phyloP scores from a whole-genome alignment of 2,329 filamentous ascomycete species.

The Hymenoscyphus scutula region DNA sequence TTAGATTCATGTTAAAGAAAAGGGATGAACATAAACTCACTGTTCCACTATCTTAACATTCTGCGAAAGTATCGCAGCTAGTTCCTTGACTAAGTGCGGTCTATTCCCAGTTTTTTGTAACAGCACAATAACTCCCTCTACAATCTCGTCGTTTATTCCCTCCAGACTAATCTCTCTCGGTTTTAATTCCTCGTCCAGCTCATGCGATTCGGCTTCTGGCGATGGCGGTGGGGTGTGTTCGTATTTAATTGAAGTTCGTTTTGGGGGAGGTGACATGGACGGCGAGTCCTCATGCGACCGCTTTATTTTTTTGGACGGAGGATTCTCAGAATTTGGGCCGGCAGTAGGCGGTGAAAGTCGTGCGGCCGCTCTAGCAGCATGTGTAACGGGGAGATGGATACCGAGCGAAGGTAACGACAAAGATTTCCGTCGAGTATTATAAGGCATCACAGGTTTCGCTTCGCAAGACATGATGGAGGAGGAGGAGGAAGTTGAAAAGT shows the following conservation, averaged over 20 bases:
- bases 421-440: constrained; percentile 96
- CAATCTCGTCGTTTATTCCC: constrained; percentile 90
- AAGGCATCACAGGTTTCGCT: constrained; percentile 63
- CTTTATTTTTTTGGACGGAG: constrained; percentile 69
- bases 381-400: constrained; percentile 75
- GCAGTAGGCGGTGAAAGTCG: constrained; percentile 38
- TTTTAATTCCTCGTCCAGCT: constrained; percentile 43
- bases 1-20: neutral
- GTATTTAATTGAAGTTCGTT: constrained; percentile 43
- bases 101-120: constrained; percentile 87
- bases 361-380: constrained; percentile 55
- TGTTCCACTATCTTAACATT: constrained; percentile 83
- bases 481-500: constrained; percentile 2
- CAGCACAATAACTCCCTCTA: constrained; percentile 84
- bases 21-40: constrained; percentile 56
- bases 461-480: constrained; percentile 18
- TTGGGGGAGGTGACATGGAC: constrained; percentile 45
- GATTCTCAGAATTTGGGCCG: constrained; percentile 37
- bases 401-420: constrained; percentile 89
- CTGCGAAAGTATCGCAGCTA: constrained; percentile 74
- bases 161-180: constrained; percentile 69
- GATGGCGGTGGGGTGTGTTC: constrained; percentile 81
- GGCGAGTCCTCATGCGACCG: constrained; percentile 63
- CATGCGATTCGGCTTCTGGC: constrained; percentile 50
- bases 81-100: constrained; percentile 91